phyloP scores from a whole-genome alignment of 352 stramenopile genomes.

The Thalassiosira sp. region DNA sequence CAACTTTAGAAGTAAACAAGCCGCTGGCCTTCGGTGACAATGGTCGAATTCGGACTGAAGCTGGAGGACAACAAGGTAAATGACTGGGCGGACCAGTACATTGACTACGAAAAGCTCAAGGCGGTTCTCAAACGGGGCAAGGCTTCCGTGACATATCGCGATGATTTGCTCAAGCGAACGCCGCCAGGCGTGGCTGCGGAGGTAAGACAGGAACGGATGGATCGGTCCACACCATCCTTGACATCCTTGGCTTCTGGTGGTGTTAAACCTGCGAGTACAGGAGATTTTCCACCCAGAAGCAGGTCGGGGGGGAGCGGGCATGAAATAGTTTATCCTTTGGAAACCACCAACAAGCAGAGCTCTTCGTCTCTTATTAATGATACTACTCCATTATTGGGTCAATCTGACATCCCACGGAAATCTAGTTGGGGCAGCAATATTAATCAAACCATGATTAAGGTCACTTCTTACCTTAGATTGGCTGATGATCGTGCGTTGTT shows the following conservation, averaged over 20 bases:
- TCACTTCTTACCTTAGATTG: conserved; percentile 47
- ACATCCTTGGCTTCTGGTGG: too few relatives aligned
- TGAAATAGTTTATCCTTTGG: background rate
- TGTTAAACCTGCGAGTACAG: background rate
- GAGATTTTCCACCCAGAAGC: background rate
- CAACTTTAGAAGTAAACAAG: too few relatives aligned
- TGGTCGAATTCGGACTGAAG: conserved; percentile 84
- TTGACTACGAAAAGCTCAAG: conserved; percentile 83
- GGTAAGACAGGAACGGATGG: conserved; percentile 12
- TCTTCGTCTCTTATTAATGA: conserved; percentile 4
- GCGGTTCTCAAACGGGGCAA: conserved; percentile 76
- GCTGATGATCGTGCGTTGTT: conserved; percentile 35
- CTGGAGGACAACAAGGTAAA: conserved; percentile 83
- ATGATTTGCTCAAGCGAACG: conserved; percentile 59
- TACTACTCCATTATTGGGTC: conserved; percentile 9
- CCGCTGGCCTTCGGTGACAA: too few relatives aligned
- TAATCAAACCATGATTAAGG: conserved; percentile 28
- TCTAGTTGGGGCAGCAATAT: conserved; percentile 16
- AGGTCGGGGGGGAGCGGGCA: background rate
- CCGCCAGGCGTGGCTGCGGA: conserved; percentile 29
- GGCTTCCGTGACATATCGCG: conserved; percentile 43
- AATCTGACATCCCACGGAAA: background rate
- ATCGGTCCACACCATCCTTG: background rate
- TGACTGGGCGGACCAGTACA: conserved; percentile 74
- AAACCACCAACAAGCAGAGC: background rate